Percentiles rank a stretch among this genome's conserved stretches.
Evolutionary conservation across 208 protist species (phyloP).

Genomic region (Herpetomonas samuelpessoai): DNA sequence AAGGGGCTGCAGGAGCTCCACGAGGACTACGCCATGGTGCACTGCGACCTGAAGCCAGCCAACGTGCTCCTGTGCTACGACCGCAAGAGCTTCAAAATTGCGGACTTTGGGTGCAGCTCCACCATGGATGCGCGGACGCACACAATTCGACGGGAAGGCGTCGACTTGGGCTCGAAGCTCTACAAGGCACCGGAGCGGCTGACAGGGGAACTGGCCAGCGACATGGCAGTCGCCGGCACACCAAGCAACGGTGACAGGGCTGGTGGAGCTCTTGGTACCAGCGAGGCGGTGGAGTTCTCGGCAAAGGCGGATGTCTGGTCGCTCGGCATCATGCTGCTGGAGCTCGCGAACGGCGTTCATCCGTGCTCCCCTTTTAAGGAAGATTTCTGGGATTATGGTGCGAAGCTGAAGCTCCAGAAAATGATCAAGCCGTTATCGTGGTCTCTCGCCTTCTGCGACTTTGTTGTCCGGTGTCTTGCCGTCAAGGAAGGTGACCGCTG

Average conservation of each 20-base stretch:
- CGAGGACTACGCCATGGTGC: constrained; percentile 84
- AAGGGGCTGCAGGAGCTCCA: constrained; percentile 84
- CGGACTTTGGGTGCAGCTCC: constrained; percentile 86
- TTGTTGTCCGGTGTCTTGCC: constrained; percentile 66
- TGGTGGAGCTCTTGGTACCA: no score
- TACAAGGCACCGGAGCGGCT: constrained; percentile 87
- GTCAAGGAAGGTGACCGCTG: constrained; percentile 47
- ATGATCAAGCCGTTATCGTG: constrained; percentile 85
- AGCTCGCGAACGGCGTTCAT: constrained; percentile 72
- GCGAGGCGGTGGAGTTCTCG: constrained; percentile 62
- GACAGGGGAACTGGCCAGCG: constrained; percentile 11
- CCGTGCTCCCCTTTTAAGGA: constrained; percentile 84
- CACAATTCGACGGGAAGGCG: constrained; percentile 34
- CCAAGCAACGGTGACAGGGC: neutral
- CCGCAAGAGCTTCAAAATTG: constrained; percentile 70
- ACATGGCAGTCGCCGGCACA: constrained; percentile 9
- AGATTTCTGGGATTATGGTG: constrained; percentile 86
- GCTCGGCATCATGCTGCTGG: constrained; percentile 77
- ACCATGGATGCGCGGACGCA: constrained; percentile 51
- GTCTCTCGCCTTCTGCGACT: constrained; percentile 72
- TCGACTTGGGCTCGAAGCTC: constrained; percentile 78
- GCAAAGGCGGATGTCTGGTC: constrained; percentile 89
- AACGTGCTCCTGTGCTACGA: constrained; percentile 93
- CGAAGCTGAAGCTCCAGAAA: constrained; percentile 57
- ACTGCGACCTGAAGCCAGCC: constrained; percentile 97